Base-by-base conservation (phyloP, 768 basidiomycete genomes). In the Suillus americanus region DNA sequence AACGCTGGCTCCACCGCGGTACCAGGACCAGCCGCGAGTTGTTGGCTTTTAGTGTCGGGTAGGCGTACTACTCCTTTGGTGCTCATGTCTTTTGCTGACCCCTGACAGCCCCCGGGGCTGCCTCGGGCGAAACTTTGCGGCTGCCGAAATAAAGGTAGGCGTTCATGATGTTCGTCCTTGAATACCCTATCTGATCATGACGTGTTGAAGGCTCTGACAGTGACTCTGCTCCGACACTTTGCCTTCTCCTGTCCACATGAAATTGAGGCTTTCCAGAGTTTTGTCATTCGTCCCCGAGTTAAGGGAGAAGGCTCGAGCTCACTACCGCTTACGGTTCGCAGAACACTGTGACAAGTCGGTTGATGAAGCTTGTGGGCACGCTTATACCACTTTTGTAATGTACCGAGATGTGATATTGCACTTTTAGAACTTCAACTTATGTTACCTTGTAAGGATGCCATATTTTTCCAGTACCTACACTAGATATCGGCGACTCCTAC, bases 261-360 rank as follows among this genome's bases (percentile, higher is more conserved):
- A 41, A 87, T 89, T 55, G 87, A 88, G 68, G 71, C 85, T 28
- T 88, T 89, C 72, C 86, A 87, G 68, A 86, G 86, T 61, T 89
- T 88, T 65, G 87, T 89, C 14, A 80, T 89, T 60, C 82, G 87
- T 18, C 86, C 88, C 41, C 81, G 86, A 40, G 71, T 89, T 63
- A 77, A 76, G 67, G 86, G 86, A 53, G 77, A 86, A 67, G 78
- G 76, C 1, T 72, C 78, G 12, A 88, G 86, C 66, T 86, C 85
- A 14, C 80, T 89, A 46, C 87, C 88, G 46, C 78, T 88, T 61
- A 66, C 81, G 38, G 79, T 88, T 60, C 81, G 66, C 57, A 76
- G 67, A 60, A 53, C 20, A n/a, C 12, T 54, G 20, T 77, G 38
- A 56, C 60, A 45, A 71, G 25, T 18, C 28, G 66, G 4, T 59